A percentile compares a stretch with the other conserved stretches of the same genome.
Conservation (phyloP, 2,329 filamentous ascomycete genomes). For the Colletotrichum magnum region DNA sequence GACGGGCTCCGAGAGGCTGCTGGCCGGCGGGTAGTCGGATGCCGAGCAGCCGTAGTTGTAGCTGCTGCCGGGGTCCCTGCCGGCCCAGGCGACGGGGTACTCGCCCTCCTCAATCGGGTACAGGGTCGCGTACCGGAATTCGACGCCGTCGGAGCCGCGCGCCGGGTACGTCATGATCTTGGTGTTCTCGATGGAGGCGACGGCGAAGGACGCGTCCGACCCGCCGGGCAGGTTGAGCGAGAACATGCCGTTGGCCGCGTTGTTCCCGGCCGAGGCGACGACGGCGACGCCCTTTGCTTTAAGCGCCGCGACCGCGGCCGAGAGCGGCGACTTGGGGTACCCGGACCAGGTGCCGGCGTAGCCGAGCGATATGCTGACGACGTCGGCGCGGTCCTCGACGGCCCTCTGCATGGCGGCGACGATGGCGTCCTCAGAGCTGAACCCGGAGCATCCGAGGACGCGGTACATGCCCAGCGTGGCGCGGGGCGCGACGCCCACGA, state of each 20-base stretch:
- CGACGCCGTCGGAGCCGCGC: slow-evolving; percentile 10
- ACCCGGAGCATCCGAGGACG: slow-evolving; percentile 42
- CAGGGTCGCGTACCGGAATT: slow-evolving; percentile 33
- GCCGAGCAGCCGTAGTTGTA: slow-evolving; percentile 29
- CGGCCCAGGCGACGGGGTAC: slow-evolving; percentile 27
- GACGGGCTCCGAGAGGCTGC: slow-evolving; percentile 4
- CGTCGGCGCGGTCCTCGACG: slow-evolving; percentile 45
- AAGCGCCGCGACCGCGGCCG: slow-evolving; percentile 63
- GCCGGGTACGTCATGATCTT: slow-evolving; percentile 42
- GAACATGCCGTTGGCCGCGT: slow-evolving; percentile 61
- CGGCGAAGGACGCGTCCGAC: slow-evolving; percentile 60
- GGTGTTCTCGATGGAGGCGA: slow-evolving; percentile 66
- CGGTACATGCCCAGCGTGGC: slow-evolving; percentile 45
- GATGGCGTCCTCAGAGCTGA: slow-evolving; percentile 42
- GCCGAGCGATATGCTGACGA: slow-evolving; percentile 48
- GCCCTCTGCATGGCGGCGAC: slow-evolving; percentile 47
- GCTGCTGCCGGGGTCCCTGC: background rate
- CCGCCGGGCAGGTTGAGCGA: slow-evolving; percentile 64
- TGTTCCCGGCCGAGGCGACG: slow-evolving; percentile 66
- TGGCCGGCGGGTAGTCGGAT: slow-evolving; percentile 15
- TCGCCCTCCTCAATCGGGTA: slow-evolving; percentile 25
- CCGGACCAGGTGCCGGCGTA: slow-evolving; percentile 27
- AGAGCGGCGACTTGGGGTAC: slow-evolving; percentile 37
- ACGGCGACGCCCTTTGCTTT: slow-evolving; percentile 67
- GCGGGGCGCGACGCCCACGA: slow-evolving; percentile 45